A percentile compares a stretch with the other conserved stretches of the same genome.
phyloP scores from a whole-genome alignment of 2,329 filamentous ascomycete genomes.

The Diaporthe humulicola region DNA sequence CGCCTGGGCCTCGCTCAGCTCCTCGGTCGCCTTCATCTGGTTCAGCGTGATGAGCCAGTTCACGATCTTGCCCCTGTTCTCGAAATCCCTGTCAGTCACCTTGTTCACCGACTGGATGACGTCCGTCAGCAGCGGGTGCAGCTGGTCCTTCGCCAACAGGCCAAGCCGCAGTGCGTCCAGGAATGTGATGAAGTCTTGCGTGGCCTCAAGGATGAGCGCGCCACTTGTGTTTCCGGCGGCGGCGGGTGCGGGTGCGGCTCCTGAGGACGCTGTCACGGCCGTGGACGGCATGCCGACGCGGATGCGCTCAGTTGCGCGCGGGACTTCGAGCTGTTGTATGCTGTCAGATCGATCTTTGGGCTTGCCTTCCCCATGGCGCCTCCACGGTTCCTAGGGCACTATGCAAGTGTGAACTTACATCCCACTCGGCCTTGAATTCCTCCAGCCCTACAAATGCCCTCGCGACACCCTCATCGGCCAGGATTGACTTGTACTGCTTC shows the following conservation, averaged over 20 bases:
- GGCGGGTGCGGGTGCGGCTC: constrained; percentile 57
- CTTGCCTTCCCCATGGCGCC: background rate
- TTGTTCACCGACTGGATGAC: constrained; percentile 98
- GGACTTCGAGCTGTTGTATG: constrained; percentile 85
- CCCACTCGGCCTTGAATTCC: constrained; percentile 91
- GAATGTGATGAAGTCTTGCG: constrained; percentile 98
- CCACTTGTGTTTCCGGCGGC: constrained; percentile 64
- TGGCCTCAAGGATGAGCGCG: constrained; percentile 86
- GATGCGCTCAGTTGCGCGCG: constrained; percentile 91
- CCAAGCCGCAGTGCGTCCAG: constrained; percentile 94
- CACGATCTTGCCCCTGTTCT: constrained; percentile 95
- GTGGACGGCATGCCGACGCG: constrained; percentile 94
- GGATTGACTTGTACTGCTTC: constrained; percentile 96
- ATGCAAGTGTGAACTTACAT: constrained; percentile 69
- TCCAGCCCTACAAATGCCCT: constrained; percentile 89
- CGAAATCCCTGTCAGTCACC: constrained; percentile 95
- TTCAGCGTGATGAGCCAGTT: constrained; percentile 98
- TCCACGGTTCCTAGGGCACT: too few species aligned
- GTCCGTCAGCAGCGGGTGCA: constrained; percentile 95
- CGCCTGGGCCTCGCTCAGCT: constrained; percentile 87
- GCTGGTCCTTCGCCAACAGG: constrained; percentile 91
- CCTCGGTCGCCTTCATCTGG: constrained; percentile 96
- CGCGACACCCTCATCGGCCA: constrained; percentile 92
- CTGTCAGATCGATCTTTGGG: constrained; percentile 2
- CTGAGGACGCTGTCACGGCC: constrained; percentile 69